These are phyloP conservation scores for Phlebopus sp. DNA, from an alignment of 1,284 basidiomycete species.

Conservation along the genomic window DNA sequence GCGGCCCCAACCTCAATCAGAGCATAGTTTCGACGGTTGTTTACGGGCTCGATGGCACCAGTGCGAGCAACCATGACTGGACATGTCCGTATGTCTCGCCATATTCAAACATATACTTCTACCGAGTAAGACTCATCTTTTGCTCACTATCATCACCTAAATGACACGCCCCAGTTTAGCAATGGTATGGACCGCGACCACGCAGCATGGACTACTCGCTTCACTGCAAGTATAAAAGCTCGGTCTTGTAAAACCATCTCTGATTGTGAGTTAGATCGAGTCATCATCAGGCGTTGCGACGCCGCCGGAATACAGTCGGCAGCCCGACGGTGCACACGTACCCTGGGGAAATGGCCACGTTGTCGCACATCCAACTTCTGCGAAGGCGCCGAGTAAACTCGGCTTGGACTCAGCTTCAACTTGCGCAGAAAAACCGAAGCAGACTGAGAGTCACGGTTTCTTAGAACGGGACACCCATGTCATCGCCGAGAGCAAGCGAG, in stretches of 20 bases:
- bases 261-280: conserved; percentile 25
- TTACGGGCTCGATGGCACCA: conserved; percentile 35
- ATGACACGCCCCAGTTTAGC: conserved; percentile 26
- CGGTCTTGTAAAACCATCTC: background rate
- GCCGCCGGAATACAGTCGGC: conserved; percentile 28
- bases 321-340: conserved; percentile 33
- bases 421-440: background rate
- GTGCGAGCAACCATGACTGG: conserved; percentile 35
- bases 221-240: conserved; percentile 29
- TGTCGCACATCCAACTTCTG: background rate
- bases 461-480: background rate
- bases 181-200: conserved; percentile 28
- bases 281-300: conserved; percentile 27
- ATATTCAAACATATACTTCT: conserved; percentile 40
- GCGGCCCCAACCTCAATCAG: conserved; percentile 40
- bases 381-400: background rate
- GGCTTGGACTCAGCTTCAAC: background rate
- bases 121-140: conserved; percentile 28
- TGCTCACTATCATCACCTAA: background rate
- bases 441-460: background rate
- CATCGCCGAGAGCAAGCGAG: background rate
- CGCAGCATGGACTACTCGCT: conserved; percentile 39
- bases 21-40: conserved; percentile 31
- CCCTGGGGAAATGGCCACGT: conserved; percentile 22
- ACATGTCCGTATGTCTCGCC: conserved; percentile 39